Evolutionary conservation across 108 stramenopile genomes (phyloP), one percentile per base, ranked within the genome.

Genomic region (Discostella stelligeroides): DNA sequence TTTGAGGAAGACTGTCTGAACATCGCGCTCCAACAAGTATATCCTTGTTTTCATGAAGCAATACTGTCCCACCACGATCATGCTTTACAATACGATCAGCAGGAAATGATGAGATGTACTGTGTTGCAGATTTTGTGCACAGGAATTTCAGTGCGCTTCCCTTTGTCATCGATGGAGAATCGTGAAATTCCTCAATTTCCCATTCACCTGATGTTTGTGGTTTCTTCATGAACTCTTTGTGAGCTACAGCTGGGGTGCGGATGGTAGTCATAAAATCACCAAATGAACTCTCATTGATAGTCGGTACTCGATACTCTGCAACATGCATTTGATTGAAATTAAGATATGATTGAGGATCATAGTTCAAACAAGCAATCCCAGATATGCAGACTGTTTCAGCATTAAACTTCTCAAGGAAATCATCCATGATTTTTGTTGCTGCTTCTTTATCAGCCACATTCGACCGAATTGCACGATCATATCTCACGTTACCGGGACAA

Each of bases 91-190:
- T 18, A 3, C 46, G n/a, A 18, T 47, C 20, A 18, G 46, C 17
- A 18, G 8, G 46, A 47, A 47, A 47, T 3, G 46, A 47, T 18
- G 46, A 18, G 46, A 47, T 47, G 46, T 47, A 47, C 46, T 47
- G 46, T 47, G n/a, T 8, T 47, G n/a, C 46, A 18, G 4, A 18
- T 18, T 18, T 18, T 3, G n/a, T 47, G 46, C 20, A 18, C 17
- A 15, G 20, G 46, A 47, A 47, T 47, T 47, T 47, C 46, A 47
- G 20, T 18, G 20, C 20, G 46, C 17, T 18, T 4, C 17, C 46
- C 20, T 18, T 47, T 47, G 46, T 47, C 46, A 47, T 47, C 8
- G 10, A 18, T 47, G 46, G 46, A 18, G 46, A 47, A 47, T 47
- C 46, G n/a, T 47, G 3, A 47, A 47, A 47, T 2, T 18, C 20